A percentile compares a stretch with the other conserved stretches of the same genome.
Conservation (phyloP, 352 stramenopile species). For the Phytophthora ramorum region DNA sequence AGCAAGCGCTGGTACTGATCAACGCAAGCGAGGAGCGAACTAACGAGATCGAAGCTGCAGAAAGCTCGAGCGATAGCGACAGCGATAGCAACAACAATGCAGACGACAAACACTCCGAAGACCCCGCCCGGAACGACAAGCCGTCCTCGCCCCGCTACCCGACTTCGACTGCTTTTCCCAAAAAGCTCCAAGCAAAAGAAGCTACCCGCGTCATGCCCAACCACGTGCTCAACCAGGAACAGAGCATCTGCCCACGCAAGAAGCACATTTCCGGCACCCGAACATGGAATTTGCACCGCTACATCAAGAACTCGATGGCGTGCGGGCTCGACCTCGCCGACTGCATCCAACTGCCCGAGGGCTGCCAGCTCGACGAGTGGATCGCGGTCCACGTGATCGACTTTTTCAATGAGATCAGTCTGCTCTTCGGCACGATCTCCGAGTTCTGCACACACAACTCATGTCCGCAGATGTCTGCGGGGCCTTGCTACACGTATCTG, state of each 20-base stretch:
- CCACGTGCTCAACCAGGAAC: constrained; percentile 59
- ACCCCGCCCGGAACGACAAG: constrained; percentile 20
- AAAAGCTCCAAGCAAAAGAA: constrained; percentile 15
- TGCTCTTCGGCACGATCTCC: constrained; percentile 91
- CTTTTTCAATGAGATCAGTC: constrained; percentile 94
- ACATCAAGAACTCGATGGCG: constrained; percentile 78
- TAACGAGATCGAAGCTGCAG: constrained; percentile 9
- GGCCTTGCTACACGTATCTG: constrained; percentile 89
- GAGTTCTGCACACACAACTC: constrained; percentile 75
- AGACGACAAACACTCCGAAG: constrained; percentile 22
- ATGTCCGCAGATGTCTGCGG: constrained; percentile 79
- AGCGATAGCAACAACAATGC: constrained; percentile 34
- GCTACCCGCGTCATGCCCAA: constrained; percentile 48
- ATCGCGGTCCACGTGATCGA: constrained; percentile 85
- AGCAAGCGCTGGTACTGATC: neutral
- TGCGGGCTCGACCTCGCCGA: constrained; percentile 61
- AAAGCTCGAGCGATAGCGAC: constrained; percentile 20
- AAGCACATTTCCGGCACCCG: constrained; percentile 64
- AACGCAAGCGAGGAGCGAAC: constrained; percentile 11
- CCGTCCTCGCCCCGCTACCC: constrained; percentile 28
- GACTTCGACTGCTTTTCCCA: constrained; percentile 14
- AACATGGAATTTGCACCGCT: constrained; percentile 72
- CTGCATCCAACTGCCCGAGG: constrained; percentile 71
- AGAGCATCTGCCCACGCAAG: constrained; percentile 59
- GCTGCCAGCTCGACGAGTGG: constrained; percentile 71